These are phyloP conservation scores for Osmanthus fragrans DNA, from an alignment of 257 asterid species.

Conservation along the genomic window DNA sequence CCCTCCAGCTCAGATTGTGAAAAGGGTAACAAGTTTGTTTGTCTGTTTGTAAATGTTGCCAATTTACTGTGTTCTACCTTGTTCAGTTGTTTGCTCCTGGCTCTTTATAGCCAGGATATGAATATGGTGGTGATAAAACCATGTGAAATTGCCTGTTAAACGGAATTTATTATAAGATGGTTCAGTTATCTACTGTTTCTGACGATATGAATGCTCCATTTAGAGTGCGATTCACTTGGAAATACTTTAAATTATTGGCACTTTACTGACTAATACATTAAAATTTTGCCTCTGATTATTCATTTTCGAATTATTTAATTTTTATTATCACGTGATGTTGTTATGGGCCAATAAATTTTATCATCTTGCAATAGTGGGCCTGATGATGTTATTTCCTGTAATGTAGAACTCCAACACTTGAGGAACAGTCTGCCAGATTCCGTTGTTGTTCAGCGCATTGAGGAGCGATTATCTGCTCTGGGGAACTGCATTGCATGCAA, in stretches of 20 bases:
- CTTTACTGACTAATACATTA: not conserved
- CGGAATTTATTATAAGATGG: not conserved
- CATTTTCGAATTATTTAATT: not conserved
- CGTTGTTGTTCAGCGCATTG: slow-evolving; percentile 91
- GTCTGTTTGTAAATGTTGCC: not conserved
- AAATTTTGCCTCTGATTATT: not conserved
- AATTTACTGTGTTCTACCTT: not conserved
- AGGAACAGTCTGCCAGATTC: slow-evolving; percentile 85
- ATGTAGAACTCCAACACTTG: slow-evolving; percentile 80
- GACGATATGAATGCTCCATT: not conserved
- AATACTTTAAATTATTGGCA: not conserved
- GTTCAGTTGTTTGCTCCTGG: not conserved
- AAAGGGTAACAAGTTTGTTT: not conserved
- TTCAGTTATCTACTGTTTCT: not conserved
- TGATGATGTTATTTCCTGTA: slow-evolving; percentile 15
- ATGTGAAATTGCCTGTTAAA: slow-evolving; percentile 2
- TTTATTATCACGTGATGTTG: not conserved
- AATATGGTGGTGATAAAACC: not conserved
- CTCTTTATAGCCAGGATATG: not conserved
- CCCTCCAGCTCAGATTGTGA: not conserved
- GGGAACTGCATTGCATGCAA: slow-evolving; percentile 95
- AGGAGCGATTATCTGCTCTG: slow-evolving; percentile 83
- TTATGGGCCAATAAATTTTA: not conserved
- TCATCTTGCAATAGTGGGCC: slow-evolving; percentile 9
- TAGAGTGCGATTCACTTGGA: not conserved